A percentile compares a stretch with the other conserved stretches of the same genome.
These are phyloP conservation scores for Oemleria cerasiformis DNA, from an alignment of 306 rosid species.

Conservation along the genomic window DNA sequence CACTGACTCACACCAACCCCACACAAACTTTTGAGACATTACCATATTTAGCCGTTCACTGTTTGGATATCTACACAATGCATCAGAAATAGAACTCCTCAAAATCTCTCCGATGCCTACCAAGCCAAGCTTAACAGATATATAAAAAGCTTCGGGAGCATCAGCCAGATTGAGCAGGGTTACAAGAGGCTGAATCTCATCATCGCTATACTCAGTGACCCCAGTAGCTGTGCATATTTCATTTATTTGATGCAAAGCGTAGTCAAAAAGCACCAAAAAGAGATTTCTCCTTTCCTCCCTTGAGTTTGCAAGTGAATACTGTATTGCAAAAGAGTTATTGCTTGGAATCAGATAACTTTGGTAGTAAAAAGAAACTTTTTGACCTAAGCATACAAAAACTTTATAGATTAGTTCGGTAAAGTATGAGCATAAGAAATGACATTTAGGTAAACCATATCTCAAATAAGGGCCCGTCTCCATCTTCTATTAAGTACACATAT, in stretches of 20 bases:
- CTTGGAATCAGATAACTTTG: slow-evolving; percentile 6
- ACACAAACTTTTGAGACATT: slow-evolving; percentile 23
- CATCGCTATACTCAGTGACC: slow-evolving; percentile 68
- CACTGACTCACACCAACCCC: slow-evolving; percentile 6
- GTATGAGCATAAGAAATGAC: neutral
- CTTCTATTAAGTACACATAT: neutral
- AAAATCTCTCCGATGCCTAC: slow-evolving; percentile 93
- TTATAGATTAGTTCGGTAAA: neutral
- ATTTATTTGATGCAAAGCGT: slow-evolving; percentile 84
- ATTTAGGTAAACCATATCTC: neutral
- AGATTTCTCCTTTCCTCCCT: slow-evolving; percentile 89
- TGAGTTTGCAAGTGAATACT: slow-evolving; percentile 87
- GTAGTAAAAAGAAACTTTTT: neutral
- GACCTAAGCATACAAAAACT: neutral
- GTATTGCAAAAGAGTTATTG: slow-evolving; percentile 32
- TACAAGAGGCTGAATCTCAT: slow-evolving; percentile 93
- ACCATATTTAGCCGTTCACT: slow-evolving; percentile 81
- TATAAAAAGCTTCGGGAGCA: slow-evolving; percentile 91
- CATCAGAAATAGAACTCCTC: slow-evolving; percentile 77
- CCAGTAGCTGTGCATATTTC: slow-evolving; percentile 65
- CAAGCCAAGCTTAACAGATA: slow-evolving; percentile 91
- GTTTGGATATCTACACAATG: slow-evolving; percentile 71
- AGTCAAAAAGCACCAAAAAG: slow-evolving; percentile 88
- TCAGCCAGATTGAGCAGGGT: slow-evolving; percentile 74
- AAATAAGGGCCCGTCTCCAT: neutral